Percentiles rank a stretch among this genome's conserved stretches.
Conservation (phyloP, 1,284 basidiomycete species). For the Malassezia nana region DNA sequence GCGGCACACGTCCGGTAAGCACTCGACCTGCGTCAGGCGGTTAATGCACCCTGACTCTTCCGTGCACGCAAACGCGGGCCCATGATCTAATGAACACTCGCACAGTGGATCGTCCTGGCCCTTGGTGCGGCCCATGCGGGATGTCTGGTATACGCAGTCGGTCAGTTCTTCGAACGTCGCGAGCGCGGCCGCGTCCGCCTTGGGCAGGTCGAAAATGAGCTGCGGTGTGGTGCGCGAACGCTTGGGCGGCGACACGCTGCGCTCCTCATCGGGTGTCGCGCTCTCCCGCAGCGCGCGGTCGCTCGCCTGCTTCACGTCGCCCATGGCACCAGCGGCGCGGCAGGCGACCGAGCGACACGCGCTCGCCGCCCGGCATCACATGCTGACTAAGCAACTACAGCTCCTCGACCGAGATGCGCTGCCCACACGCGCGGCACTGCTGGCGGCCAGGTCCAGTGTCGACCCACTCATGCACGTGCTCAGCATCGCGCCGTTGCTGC, state of each 20-base stretch:
- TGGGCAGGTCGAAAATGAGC: constrained; percentile 28
- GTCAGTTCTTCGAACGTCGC: constrained; percentile 64
- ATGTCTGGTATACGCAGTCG: constrained; percentile 77
- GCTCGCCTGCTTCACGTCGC: not conserved
- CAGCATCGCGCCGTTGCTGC: constrained; percentile 36
- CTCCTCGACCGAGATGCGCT: constrained; percentile 17
- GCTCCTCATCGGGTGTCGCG: not conserved
- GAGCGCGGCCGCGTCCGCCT: constrained; percentile 53
- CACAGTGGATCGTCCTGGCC: constrained; percentile 61
- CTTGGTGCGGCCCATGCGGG: constrained; percentile 71
- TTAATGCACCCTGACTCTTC: constrained; percentile 89
- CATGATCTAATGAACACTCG: constrained; percentile 6
- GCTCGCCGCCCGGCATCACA: not conserved
- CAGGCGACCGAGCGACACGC: not conserved
- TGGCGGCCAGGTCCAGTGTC: not conserved
- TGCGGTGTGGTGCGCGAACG: constrained; percentile 17
- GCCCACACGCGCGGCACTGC: constrained; percentile 13
- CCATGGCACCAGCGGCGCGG: not conserved
- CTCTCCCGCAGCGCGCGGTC: not conserved
- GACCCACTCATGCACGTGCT: constrained; percentile 37
- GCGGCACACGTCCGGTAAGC: constrained; percentile 73
- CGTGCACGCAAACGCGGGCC: constrained; percentile 61
- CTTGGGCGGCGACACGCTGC: not conserved
- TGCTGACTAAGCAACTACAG: constrained; percentile 7
- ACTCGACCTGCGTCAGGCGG: constrained; percentile 91